Evolutionary conservation across 768 basidiomycete genomes (phyloP).

Genomic region (Auricularia heimuer): DNA sequence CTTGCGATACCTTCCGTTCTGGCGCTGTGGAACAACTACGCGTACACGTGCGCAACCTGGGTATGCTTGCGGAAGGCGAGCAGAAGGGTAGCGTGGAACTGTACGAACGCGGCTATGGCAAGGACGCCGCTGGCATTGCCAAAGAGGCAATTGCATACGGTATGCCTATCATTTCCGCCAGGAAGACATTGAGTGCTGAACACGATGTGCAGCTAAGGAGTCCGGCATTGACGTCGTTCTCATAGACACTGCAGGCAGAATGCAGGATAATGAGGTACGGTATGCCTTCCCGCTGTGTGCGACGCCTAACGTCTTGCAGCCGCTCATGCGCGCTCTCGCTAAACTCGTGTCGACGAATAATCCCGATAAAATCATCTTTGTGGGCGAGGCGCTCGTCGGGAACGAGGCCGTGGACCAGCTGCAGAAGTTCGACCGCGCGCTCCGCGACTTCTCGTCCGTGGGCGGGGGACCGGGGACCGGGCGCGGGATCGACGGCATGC

Average conservation of each 20-base stretch:
- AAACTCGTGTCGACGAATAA: constrained; percentile 93
- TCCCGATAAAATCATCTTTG: constrained; percentile 96
- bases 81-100: constrained; percentile 73
- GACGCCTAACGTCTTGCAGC: constrained; percentile 32
- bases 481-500: constrained; percentile 95
- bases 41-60: constrained; percentile 90
- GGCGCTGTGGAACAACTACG: constrained; percentile 97
- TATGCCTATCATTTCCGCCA: constrained; percentile 23
- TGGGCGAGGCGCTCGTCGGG: constrained; percentile 95
- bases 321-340: constrained; percentile 95
- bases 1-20: constrained; percentile 93
- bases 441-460: constrained; percentile 83
- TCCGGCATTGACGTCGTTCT: constrained; percentile 93
- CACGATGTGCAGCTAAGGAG: constrained; percentile 52
- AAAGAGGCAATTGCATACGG: constrained; percentile 90
- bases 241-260: constrained; percentile 95
- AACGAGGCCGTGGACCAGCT: constrained; percentile 99
- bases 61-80: constrained; percentile 56
- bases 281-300: too few species aligned
- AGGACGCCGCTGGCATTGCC: constrained; percentile 97
- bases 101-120: constrained; percentile 94
- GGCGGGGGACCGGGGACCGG: constrained; percentile 53
- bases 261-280: constrained; percentile 96
- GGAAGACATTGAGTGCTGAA: background rate
- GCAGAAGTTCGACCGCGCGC: constrained; percentile 88